Evolutionary conservation across 2,329 filamentous ascomycete genomes (phyloP), one percentile per base, ranked within the genome.

Genomic region (Trichoderma sp.): DNA sequence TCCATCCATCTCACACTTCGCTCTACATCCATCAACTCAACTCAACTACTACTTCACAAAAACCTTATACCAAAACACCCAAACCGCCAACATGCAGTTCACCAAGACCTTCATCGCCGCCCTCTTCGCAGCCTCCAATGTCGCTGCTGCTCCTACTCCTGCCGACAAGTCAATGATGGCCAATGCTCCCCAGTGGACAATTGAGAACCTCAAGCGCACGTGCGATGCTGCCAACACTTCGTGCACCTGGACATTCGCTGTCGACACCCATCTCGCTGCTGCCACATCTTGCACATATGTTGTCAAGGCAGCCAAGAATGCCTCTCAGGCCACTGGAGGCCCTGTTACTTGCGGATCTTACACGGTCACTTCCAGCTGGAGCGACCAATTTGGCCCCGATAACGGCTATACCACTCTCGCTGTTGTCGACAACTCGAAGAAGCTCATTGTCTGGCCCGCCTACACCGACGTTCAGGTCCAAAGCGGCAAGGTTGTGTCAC

Each of bases 351-450:
- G 84, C 79, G 85, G 85, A 49, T 74, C 74, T 69, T 88, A 81
- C 80, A 84, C 80, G 71, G 73, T 88, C 74, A 84, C 83, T 61
- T 83, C 82, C 2, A 83, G 84, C 78, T 88, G 85, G 85, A 85
- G 82, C 75, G 85, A 81, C 74, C 82, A 86, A 73, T 88, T 87
- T 71, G 86, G 85, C 60, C 68, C 77, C 14, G 82, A 76, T 70
- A 78, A 83, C 30, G 86, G 84, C 72, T 88, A 87, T 80, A 87
- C 85, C 28, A 86, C 83, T 26, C 77, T 87, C 32, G 79, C 83
- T 24, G 82, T 88, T 65, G 80, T 83, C 58, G 78, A 86, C 76
- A 77, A 79, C 71, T 71, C 72, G 63, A 75, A 79, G 72, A 77
- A 76, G 59, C 77, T 81, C 70, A 87, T 87, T 68, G 75, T 81